Evolutionary conservation across 179 eudicot genomes (phyloP).

Genomic region (Corrigiola litoralis): DNA sequence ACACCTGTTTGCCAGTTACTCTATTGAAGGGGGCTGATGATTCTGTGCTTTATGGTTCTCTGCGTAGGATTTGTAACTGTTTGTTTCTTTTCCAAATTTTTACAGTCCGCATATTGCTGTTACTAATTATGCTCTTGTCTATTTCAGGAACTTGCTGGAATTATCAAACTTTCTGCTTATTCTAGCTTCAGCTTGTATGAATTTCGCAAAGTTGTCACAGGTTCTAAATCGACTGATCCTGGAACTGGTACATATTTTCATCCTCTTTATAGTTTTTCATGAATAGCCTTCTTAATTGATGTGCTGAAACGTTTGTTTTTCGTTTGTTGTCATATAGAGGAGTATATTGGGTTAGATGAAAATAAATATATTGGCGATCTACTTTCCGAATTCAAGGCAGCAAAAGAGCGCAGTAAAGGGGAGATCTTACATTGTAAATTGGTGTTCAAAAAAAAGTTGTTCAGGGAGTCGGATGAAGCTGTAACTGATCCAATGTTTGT

Average conservation of each 20-base stretch:
- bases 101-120: conserved; percentile 12
- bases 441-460: conserved; percentile 87
- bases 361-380: conserved; percentile 94
- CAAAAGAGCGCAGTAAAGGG: conserved; percentile 94
- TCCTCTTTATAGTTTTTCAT: background rate
- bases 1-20: no score
- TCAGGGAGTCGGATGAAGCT: conserved; percentile 96
- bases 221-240: conserved; percentile 79
- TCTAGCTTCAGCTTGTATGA: conserved; percentile 95
- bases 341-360: conserved; percentile 87
- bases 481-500: conserved; percentile 94
- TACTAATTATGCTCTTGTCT: conserved; percentile 14
- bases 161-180: conserved; percentile 76
- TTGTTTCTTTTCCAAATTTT: no score
- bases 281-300: background rate
- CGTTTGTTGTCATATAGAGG: conserved; percentile 47
- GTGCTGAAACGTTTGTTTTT: conserved; percentile 3
- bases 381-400: conserved; percentile 87
- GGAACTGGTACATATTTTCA: conserved; percentile 63
- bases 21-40: no score
- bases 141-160: conserved; percentile 90
- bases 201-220: conserved; percentile 84
- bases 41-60: no score
- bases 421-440: conserved; percentile 90
- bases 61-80: no score